These are phyloP conservation scores for Letharia columbiana DNA, from an alignment of 495 filamentous ascomycete species.

Conservation along the genomic window DNA sequence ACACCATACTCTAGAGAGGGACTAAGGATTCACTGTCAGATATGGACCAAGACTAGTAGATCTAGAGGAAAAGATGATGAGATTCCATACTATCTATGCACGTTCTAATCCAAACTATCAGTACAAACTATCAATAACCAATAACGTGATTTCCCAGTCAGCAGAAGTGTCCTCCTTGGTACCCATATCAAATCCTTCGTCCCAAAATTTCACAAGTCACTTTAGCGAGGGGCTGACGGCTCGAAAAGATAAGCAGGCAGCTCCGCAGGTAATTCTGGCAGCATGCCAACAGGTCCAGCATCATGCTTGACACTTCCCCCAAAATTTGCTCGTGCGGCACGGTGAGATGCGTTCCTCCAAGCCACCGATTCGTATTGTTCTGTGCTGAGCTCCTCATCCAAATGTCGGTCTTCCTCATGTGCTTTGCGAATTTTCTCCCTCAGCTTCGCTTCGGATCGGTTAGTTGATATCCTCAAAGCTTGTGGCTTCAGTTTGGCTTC, in stretches of 20 bases:
- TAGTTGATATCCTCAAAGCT: background rate
- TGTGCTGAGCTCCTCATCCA: background rate
- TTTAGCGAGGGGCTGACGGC: background rate
- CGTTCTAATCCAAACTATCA: background rate
- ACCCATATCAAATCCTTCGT: no score
- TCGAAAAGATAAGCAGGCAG: background rate
- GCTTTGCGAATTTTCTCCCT: constrained; percentile 2
- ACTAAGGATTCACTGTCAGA: no score
- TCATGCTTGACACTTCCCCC: background rate
- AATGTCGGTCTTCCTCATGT: background rate
- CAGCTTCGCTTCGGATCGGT: background rate
- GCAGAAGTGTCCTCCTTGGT: no score
- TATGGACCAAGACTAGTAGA: background rate
- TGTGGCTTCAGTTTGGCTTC: background rate
- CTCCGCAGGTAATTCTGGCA: background rate
- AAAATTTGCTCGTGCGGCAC: background rate
- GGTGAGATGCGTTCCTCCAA: background rate
- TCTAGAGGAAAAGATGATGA: background rate
- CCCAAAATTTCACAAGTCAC: no score
- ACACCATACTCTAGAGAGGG: no score
- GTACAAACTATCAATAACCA: background rate
- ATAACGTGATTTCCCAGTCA: background rate
- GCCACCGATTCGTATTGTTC: background rate
- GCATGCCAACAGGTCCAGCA: background rate
- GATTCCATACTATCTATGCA: background rate